A percentile compares a stretch with the other conserved stretches of the same genome.
Conservation (phyloP, 73 alveolate genomes). For the Paramecium octaurelia region DNA sequence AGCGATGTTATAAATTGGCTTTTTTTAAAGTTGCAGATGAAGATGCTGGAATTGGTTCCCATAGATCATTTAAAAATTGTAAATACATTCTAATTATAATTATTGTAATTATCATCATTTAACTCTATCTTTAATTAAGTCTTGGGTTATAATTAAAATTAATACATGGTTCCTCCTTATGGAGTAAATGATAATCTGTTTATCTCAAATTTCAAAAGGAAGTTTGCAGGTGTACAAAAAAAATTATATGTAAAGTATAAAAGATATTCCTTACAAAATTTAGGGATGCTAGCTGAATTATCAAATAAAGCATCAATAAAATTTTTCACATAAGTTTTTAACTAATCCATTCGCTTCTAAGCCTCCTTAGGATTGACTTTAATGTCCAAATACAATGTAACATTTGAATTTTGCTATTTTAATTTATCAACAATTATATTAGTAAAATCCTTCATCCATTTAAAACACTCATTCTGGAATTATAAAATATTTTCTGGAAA, state of each 20-base stretch:
- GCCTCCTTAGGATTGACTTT: not conserved
- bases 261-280: not conserved
- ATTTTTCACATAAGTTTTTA: not conserved
- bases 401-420: not conserved
- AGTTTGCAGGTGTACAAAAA: not conserved
- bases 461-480: not conserved
- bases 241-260: not conserved
- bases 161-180: not conserved
- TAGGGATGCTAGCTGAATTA: not conserved
- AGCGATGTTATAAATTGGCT: not conserved
- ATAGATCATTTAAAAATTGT: not conserved
- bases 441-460: not conserved
- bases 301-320: not conserved
- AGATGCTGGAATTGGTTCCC: constrained; percentile 15
- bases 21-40: not conserved
- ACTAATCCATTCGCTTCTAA: not conserved
- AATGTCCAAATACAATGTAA: not conserved
- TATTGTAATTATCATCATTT: constrained; percentile 27
- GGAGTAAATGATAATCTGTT: constrained; percentile 17
- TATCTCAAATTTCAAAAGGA: not conserved
- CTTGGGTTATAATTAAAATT: not conserved
- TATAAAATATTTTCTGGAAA: not conserved
- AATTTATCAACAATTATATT: not conserved
- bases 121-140: not conserved
- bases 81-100: not conserved